Percentiles rank a stretch among this genome's conserved stretches.
Conservation (phyloP, 306 rosid species). For the Cucumis cinereus region DNA sequence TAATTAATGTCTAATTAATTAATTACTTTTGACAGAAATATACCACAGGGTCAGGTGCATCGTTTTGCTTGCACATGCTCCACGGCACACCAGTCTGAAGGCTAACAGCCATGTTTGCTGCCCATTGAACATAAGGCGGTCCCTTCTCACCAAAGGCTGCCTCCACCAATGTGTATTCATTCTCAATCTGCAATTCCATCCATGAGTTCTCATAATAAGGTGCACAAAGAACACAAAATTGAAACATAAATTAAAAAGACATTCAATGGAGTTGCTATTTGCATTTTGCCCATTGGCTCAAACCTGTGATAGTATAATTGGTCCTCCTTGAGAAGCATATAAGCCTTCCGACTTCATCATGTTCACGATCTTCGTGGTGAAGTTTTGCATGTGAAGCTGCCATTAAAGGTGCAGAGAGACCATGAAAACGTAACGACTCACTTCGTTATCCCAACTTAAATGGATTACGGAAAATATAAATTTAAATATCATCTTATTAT, state of each 20-base stretch:
- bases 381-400: slow-evolving; percentile 63
- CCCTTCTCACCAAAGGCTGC: slow-evolving; percentile 45
- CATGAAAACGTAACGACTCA: neutral
- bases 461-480: too few relatives aligned
- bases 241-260: neutral
- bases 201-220: neutral
- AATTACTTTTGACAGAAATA: neutral
- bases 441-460: neutral
- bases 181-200: slow-evolving; percentile 52
- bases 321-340: slow-evolving; percentile 91
- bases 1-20: neutral
- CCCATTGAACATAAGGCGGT: slow-evolving; percentile 61
- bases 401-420: neutral
- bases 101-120: slow-evolving; percentile 68
- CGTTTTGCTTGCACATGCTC: slow-evolving; percentile 82
- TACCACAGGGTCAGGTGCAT: slow-evolving; percentile 88
- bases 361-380: slow-evolving; percentile 50
- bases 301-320: slow-evolving; percentile 85
- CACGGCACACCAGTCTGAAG: slow-evolving; percentile 86
- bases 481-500: neutral
- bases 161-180: slow-evolving; percentile 55
- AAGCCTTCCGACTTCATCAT: slow-evolving; percentile 61
- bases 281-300: neutral
- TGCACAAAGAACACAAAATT: too few relatives aligned
- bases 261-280: neutral